Evolutionary conservation across 108 stramenopile species (phyloP).

Genomic region (Nitzschia inconspicua): DNA sequence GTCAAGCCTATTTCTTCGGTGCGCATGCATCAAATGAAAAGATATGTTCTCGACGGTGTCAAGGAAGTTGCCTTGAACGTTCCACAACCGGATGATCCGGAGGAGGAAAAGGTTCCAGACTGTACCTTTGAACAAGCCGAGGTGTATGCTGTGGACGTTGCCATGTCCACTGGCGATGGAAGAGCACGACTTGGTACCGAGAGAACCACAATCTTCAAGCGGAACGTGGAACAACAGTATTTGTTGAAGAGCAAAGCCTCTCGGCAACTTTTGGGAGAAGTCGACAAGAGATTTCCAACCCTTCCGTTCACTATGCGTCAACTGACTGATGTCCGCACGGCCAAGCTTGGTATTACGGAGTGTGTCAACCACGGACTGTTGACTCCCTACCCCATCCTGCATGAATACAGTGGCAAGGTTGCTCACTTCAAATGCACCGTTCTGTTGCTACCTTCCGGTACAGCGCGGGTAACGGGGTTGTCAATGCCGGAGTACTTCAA

Average conservation of each 20-base stretch:
- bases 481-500: slow-evolving; percentile 71
- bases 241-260: slow-evolving; percentile 95
- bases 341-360: slow-evolving; percentile 93
- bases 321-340: slow-evolving; percentile 90
- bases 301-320: slow-evolving; percentile 96
- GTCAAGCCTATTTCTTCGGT: slow-evolving; percentile 94
- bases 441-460: slow-evolving; percentile 90
- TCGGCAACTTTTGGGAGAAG: slow-evolving; percentile 79
- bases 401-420: slow-evolving; percentile 84
- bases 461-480: slow-evolving; percentile 88
- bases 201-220: slow-evolving; percentile 98
- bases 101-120: slow-evolving; percentile 78
- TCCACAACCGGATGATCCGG: slow-evolving; percentile 72
- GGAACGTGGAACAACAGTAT: slow-evolving; percentile 94
- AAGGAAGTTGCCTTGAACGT: slow-evolving; percentile 89
- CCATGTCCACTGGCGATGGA: slow-evolving; percentile 97
- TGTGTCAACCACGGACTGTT: slow-evolving; percentile 91
- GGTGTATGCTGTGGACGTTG: slow-evolving; percentile 97
- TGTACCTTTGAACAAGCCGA: slow-evolving; percentile 86
- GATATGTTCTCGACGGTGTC: slow-evolving; percentile 94
- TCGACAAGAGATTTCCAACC: slow-evolving; percentile 95
- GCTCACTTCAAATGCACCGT: slow-evolving; percentile 99
- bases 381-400: slow-evolving; percentile 91
- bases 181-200: slow-evolving; percentile 81
- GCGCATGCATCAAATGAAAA: slow-evolving; percentile 99